Evolutionary conservation across 768 basidiomycete species (phyloP).

Genomic region (Xanthoconium purpureum): DNA sequence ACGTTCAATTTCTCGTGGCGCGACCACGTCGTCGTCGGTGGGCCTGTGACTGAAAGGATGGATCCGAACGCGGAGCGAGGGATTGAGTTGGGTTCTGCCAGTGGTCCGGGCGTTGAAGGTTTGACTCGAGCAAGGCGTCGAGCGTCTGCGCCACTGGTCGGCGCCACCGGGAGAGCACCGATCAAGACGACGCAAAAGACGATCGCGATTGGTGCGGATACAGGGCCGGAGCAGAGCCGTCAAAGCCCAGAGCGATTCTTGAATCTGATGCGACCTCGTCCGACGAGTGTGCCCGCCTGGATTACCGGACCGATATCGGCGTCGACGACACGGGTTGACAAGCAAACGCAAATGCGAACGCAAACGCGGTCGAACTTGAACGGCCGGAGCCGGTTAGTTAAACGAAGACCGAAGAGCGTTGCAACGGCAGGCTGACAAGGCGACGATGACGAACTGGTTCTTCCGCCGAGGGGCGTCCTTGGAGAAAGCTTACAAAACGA

Average conservation of each 20-base stretch:
- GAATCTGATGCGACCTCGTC: not conserved
- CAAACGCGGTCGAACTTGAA: too few species aligned
- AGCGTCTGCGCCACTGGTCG: slow-evolving; percentile 8
- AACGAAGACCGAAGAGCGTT: slow-evolving; percentile 7
- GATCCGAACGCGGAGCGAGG: too few species aligned
- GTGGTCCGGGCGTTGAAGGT: not conserved
- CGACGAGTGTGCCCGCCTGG: not conserved
- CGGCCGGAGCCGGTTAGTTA: not conserved
- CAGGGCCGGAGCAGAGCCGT: not conserved
- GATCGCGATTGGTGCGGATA: not conserved
- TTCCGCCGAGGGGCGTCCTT: too few species aligned
- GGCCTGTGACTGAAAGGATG: too few species aligned
- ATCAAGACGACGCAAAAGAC: not conserved
- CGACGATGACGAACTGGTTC: too few species aligned
- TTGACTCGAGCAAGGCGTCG: not conserved
- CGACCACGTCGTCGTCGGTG: not conserved
- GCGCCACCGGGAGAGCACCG: slow-evolving; percentile 10
- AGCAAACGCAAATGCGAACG: too few species aligned
- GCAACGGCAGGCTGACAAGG: not conserved
- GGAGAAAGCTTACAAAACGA: too few species aligned
- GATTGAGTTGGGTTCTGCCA: too few species aligned
- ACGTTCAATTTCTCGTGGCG: slow-evolving; percentile 7
- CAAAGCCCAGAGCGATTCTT: not conserved
- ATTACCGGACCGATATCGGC: not conserved
- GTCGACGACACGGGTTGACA: not conserved